phyloP scores from a whole-genome alignment of 208 protist genomes.

The Naegleria fowleri region DNA sequence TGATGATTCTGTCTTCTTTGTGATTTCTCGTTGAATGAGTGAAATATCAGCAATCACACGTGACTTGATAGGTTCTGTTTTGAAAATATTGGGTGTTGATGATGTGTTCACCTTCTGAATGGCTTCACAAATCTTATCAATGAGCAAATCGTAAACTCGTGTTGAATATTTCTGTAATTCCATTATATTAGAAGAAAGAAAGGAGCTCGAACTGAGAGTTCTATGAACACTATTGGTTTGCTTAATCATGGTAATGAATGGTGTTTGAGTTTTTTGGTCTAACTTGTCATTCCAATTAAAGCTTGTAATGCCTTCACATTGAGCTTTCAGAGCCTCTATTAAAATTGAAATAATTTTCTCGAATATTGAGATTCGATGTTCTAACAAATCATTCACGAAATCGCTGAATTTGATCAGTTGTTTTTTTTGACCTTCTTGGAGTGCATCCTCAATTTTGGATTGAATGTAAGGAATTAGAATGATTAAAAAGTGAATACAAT shows the following conservation, averaged over 20 bases:
- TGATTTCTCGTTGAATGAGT: not conserved
- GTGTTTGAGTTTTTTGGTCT: not conserved
- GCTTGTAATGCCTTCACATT: not conserved
- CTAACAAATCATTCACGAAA: not conserved
- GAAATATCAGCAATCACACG: not conserved
- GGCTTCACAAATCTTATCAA: not conserved
- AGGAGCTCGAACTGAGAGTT: not conserved
- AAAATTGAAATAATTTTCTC: not conserved
- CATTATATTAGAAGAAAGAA: not conserved
- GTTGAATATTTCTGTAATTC: not conserved
- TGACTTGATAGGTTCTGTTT: not conserved
- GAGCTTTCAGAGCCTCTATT: not conserved
- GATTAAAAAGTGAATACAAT: not conserved
- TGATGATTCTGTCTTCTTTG: not conserved
- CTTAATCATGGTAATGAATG: not conserved
- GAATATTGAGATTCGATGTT: not conserved
- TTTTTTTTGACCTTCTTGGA: not conserved
- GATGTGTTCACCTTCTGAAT: not conserved
- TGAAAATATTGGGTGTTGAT: not conserved
- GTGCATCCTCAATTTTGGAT: not conserved
- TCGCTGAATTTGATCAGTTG: not conserved
- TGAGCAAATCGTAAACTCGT: not conserved
- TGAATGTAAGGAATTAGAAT: not conserved
- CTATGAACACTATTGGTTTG: not conserved
- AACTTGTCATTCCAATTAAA: not conserved